Conservation (phyloP, 225 moss, liverwort and hornwort species). For the Pleurozium schreberi region DNA sequence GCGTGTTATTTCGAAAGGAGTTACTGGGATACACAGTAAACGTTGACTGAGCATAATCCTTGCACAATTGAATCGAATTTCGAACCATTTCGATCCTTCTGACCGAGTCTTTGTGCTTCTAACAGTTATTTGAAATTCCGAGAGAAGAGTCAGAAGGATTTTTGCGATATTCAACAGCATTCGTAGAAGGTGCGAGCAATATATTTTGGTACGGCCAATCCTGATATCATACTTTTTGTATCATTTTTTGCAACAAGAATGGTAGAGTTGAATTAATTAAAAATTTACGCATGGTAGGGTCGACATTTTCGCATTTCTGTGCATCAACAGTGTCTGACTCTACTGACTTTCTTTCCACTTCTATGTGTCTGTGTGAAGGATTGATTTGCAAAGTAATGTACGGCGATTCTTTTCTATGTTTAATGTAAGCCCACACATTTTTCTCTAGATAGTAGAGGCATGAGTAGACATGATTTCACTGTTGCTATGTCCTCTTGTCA, state of each 20-base stretch:
- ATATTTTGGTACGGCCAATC: conserved; percentile 65
- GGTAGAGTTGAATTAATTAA: neutral
- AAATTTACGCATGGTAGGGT: neutral
- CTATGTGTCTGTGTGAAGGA: conserved; percentile 36
- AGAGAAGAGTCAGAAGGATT: conserved; percentile 68
- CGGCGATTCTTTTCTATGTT: conserved; percentile 78
- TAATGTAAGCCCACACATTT: conserved; percentile 32
- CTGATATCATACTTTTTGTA: neutral
- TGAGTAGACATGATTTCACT: neutral
- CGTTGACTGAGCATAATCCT: neutral
- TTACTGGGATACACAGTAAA: neutral
- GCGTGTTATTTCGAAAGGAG: neutral
- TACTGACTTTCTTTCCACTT: neutral
- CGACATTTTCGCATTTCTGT: neutral
- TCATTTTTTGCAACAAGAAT: neutral
- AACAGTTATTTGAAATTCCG: conserved; percentile 78
- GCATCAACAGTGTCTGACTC: neutral
- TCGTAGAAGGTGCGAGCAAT: conserved; percentile 86
- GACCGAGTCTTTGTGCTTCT: neutral
- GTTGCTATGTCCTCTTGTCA: neutral
- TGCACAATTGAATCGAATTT: neutral
- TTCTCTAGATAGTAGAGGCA: neutral
- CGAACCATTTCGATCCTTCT: neutral
- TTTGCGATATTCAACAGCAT: conserved; percentile 79
- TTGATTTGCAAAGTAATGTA: conserved; percentile 87